These are phyloP conservation scores for Avena insularis DNA, from an alignment of 176 grass and related monocot species.

Conservation along the genomic window DNA sequence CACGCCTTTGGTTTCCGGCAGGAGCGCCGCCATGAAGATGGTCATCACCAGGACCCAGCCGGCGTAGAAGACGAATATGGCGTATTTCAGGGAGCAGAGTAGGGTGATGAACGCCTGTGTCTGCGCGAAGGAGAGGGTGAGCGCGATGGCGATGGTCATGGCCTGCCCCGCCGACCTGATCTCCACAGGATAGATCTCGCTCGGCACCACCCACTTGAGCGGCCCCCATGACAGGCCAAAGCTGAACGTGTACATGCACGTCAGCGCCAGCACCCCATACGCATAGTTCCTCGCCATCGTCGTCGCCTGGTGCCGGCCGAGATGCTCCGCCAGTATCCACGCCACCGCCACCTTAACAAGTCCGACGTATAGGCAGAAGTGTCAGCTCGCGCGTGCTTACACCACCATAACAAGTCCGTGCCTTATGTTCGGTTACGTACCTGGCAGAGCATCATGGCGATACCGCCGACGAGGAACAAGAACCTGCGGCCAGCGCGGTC, in stretches of 20 bases:
- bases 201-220: conserved; percentile 73
- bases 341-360: conserved; percentile 28
- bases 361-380: not conserved
- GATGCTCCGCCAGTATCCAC: conserved; percentile 65
- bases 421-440: not conserved
- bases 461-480: conserved; percentile 55
- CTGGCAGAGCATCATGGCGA: conserved; percentile 57
- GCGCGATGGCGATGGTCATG: conserved; percentile 56
- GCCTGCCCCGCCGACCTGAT: conserved; percentile 77
- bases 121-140: conserved; percentile 69
- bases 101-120: conserved; percentile 72
- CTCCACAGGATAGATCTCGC: conserved; percentile 84
- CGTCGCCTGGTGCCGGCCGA: conserved; percentile 34
- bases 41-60: conserved; percentile 71
- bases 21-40: conserved; percentile 56
- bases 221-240: conserved; percentile 86
- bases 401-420: not conserved
- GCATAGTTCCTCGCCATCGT: conserved; percentile 56
- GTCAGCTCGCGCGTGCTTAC: too few species aligned
- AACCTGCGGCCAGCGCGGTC: conserved; percentile 55
- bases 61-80: conserved; percentile 68
- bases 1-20: conserved; percentile 78
- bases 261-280: conserved; percentile 60
- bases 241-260: conserved; percentile 64
- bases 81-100: conserved; percentile 65